phyloP scores from a whole-genome alignment of 2,329 filamentous ascomycete species.

The Nemania serpens region DNA sequence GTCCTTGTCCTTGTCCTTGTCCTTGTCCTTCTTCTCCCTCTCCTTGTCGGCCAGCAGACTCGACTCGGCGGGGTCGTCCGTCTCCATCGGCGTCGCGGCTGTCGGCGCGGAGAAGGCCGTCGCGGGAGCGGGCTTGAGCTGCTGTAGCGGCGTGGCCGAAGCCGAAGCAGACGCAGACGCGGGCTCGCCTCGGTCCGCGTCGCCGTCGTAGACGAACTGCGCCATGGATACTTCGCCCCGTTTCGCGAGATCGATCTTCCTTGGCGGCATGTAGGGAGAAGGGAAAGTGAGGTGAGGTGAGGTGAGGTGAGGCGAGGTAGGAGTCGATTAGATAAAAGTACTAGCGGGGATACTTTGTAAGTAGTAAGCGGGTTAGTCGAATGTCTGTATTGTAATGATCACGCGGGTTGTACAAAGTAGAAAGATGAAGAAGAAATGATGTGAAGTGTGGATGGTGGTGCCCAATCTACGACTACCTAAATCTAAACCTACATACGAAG shows the following conservation, averaged over 20 bases:
- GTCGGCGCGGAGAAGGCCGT: constrained; percentile 33
- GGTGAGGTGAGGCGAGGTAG: no score
- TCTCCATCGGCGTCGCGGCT: constrained; percentile 39
- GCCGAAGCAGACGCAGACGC: neutral
- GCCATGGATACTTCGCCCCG: constrained; percentile 54
- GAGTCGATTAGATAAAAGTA: no score
- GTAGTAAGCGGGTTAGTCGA: no score
- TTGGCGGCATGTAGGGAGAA: constrained; percentile 54
- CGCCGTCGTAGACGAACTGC: constrained; percentile 51
- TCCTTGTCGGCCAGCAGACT: constrained; percentile 39
- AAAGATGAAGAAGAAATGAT: no score
- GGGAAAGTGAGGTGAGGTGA: no score
- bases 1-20: constrained; percentile 38
- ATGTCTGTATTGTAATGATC: no score
- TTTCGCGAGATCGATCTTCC: constrained; percentile 56
- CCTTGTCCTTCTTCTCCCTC: constrained; percentile 43
- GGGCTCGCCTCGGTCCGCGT: constrained; percentile 33
- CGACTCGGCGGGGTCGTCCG: constrained; percentile 40
- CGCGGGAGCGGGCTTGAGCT: constrained; percentile 31
- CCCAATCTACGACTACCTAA: no score
- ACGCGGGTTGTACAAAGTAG: no score
- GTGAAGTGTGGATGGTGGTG: no score
- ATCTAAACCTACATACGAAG: no score
- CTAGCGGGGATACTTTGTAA: no score
- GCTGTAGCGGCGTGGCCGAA: constrained; percentile 14